These are phyloP conservation scores for Xylaria flabelliformis DNA, from an alignment of 495 filamentous ascomycete genomes.

Conservation along the genomic window DNA sequence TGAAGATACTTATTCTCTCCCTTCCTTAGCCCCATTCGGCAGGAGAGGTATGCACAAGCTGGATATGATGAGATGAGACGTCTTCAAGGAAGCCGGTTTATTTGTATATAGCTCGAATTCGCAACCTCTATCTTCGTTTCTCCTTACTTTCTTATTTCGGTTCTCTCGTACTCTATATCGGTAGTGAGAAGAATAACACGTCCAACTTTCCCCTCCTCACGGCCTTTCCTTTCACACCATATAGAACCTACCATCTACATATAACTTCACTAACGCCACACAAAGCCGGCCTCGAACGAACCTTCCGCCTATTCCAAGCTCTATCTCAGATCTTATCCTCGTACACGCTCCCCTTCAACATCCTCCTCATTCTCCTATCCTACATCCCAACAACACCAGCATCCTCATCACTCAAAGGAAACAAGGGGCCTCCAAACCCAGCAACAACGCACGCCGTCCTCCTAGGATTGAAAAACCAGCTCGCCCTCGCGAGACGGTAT, in stretches of 20 bases:
- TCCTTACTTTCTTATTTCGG: slow-evolving; percentile 10
- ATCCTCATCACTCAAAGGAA: background rate
- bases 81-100: background rate
- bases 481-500: slow-evolving; percentile 58
- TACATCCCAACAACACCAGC: slow-evolving; percentile 24
- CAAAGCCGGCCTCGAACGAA: slow-evolving; percentile 65
- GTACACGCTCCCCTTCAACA: slow-evolving; percentile 41
- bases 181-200: background rate
- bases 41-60: background rate
- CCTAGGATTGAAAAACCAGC: slow-evolving; percentile 36
- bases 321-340: slow-evolving; percentile 55
- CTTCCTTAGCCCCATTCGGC: background rate
- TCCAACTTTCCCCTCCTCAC: background rate
- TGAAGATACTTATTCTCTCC: background rate
- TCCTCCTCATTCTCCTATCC: slow-evolving; percentile 23
- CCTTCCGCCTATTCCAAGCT: slow-evolving; percentile 66
- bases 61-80: background rate
- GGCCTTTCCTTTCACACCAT: background rate
- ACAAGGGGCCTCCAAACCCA: slow-evolving; percentile 8
- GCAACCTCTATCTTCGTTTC: slow-evolving; percentile 26
- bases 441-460: slow-evolving; percentile 30
- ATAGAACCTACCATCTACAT: background rate
- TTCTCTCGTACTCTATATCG: background rate
- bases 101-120: background rate
- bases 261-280: slow-evolving; percentile 7